A percentile compares a stretch with the other conserved stretches of the same genome.
phyloP scores from a whole-genome alignment of 345 rosid species.

The Xanthoceras sorbifolium region DNA sequence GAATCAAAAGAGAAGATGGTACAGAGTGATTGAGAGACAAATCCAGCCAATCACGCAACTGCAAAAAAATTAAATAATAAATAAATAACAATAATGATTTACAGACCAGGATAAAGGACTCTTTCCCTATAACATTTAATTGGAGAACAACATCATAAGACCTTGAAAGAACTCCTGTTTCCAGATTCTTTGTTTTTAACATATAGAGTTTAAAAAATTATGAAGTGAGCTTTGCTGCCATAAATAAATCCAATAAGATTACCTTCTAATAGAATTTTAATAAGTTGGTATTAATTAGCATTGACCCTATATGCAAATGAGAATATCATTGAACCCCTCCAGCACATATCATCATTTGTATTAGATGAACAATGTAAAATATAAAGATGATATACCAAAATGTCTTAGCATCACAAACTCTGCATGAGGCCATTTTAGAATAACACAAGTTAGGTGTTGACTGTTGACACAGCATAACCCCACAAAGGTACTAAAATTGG shows the following conservation, averaged over 20 bases:
- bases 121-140: background rate
- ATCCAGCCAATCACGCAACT: conserved; percentile 95
- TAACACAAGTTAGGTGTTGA: background rate
- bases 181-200: background rate
- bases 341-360: background rate
- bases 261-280: conserved; percentile 1
- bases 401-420: background rate
- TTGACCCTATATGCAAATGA: background rate
- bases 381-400: conserved; percentile 1
- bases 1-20: conserved; percentile 91
- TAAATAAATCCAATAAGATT: conserved; percentile 4
- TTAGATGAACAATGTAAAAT: background rate
- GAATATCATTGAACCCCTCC: background rate
- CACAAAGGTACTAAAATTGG: background rate
- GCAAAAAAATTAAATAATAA: conserved; percentile 28
- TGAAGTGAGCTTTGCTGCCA: background rate
- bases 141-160: conserved; percentile 4
- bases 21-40: conserved; percentile 87
- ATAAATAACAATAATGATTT: background rate
- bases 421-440: background rate
- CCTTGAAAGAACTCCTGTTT: background rate
- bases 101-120: conserved; percentile 19
- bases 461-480: background rate
- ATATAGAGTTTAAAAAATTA: background rate
- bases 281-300: background rate